Conservation (phyloP, 1,284 basidiomycete genomes). For the Boletus sp. region DNA sequence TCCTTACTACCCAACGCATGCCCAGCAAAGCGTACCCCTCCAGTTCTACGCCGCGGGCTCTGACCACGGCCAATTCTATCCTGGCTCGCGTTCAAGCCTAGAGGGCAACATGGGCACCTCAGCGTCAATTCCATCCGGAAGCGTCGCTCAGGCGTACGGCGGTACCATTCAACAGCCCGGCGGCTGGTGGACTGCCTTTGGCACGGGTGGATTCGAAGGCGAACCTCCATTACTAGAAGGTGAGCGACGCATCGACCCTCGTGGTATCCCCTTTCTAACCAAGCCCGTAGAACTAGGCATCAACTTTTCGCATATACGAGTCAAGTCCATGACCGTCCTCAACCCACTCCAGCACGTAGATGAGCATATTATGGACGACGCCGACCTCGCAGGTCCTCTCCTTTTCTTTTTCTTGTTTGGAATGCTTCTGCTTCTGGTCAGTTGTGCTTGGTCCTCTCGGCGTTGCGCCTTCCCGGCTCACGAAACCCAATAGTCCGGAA, state of each 20-base stretch:
- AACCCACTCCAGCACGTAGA: slow-evolving; percentile 89
- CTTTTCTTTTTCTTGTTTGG: slow-evolving; percentile 95
- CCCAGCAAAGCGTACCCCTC: slow-evolving; percentile 54
- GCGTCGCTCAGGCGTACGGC: slow-evolving; percentile 49
- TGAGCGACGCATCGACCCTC: slow-evolving; percentile 30
- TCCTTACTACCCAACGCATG: slow-evolving; percentile 50
- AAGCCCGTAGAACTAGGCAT: slow-evolving; percentile 82
- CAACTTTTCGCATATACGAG: slow-evolving; percentile 93
- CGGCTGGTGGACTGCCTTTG: slow-evolving; percentile 93
- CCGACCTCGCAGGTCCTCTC: slow-evolving; percentile 94
- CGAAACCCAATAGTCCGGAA: slow-evolving; percentile 72
- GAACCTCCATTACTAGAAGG: slow-evolving; percentile 92
- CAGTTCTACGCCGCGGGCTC: slow-evolving; percentile 66
- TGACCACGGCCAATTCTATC: slow-evolving; percentile 58
- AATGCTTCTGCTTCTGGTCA: slow-evolving; percentile 82
- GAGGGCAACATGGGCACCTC: slow-evolving; percentile 64
- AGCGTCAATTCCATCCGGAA: slow-evolving; percentile 48
- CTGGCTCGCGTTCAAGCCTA: slow-evolving; percentile 65
- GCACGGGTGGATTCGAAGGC: slow-evolving; percentile 91
- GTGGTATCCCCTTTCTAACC: slow-evolving; percentile 1
- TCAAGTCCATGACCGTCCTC: slow-evolving; percentile 92
- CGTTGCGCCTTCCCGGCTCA: not conserved
- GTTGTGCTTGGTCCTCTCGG: slow-evolving; percentile 37
- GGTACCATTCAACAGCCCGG: slow-evolving; percentile 65
- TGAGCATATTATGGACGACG: slow-evolving; percentile 98